Base-by-base conservation (phyloP, 306 rosid genomes). In the Quercus gilva region DNA sequence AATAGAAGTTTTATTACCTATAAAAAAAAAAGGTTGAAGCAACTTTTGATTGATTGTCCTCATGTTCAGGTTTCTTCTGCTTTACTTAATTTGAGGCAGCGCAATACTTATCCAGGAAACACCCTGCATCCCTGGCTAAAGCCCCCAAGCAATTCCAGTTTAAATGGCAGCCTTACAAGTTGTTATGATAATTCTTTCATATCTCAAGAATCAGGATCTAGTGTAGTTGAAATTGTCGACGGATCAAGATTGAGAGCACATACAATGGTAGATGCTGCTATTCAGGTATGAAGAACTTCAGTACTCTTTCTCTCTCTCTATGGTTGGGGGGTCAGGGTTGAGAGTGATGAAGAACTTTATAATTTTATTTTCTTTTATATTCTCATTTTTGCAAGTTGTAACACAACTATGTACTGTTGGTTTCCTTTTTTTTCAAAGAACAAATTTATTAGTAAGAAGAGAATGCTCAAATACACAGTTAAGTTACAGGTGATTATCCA, bases 221-320 rank as follows among this genome's bases (percentile, higher is more conserved):
- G 84, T 64, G 88, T 86, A 31, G 75, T 82, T 80, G 98, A 92
- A 82, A 90, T 89, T 82, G 87, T 91, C 51, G 80, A 88, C 76
- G 94, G 89, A 69, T 95, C 94, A 68, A 90, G 86, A 85, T 53
- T 76, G 69, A 90, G 82, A 83, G 96, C 98, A 45, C 88, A 88
- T 74, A 83, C 84, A 68, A 90, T 92, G 97, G 92, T 95, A 69
- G 88, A 87, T 81, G 92, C 97, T 63, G 99, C 98, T 74, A 85
- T 87, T 86, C 89, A 92, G 99, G 99, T 94, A 86, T 53, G 67
- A 8, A 71, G 61, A 45, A 57, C 74, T 67, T 80, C 52, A 10
- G 51, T 15, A 29, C 14, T 45, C 65, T 52, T 35, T n/a, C n/a
- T 49, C 51, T 33, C 12, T 17, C 45, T 37, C 45, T 7, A 7